phyloP scores from a whole-genome alignment of 805 yeast genomes.

The Yarrowia bubula region DNA sequence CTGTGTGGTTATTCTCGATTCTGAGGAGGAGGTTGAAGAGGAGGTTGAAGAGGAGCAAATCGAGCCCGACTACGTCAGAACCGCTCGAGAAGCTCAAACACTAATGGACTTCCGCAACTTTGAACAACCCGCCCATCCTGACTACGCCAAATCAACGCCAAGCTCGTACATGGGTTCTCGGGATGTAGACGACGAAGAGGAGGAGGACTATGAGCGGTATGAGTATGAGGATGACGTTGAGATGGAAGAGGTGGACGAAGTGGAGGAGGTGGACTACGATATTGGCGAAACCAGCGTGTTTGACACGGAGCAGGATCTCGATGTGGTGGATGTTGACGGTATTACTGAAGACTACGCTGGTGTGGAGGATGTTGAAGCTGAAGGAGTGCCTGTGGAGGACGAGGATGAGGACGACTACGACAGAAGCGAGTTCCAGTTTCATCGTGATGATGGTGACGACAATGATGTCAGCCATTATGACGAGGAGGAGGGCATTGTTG shows the following conservation, averaged over 20 bases:
- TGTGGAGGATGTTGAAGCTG: constrained; percentile 24
- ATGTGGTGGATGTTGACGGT: constrained; percentile 20
- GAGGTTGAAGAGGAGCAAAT: background rate
- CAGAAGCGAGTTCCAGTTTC: background rate
- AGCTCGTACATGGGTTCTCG: constrained; percentile 17
- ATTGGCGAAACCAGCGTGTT: constrained; percentile 14
- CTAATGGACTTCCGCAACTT: too few relatives aligned
- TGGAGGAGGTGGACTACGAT: constrained; percentile 16
- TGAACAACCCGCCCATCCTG: too few relatives aligned
- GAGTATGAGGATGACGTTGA: constrained; percentile 14
- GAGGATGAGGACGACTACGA: constrained; percentile 18
- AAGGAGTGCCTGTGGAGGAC: constrained; percentile 19
- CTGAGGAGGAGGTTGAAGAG: constrained; percentile 9
- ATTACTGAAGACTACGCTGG: constrained; percentile 15
- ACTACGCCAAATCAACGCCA: constrained; percentile 3
- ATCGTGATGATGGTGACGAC: background rate
- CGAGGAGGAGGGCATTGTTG: background rate
- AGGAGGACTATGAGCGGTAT: constrained; percentile 25
- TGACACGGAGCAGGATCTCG: constrained; percentile 20
- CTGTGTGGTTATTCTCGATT: background rate
- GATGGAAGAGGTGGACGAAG: background rate
- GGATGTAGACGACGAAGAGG: constrained; percentile 25
- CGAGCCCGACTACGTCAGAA: too few relatives aligned
- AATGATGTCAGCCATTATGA: background rate
- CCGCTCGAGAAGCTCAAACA: too few relatives aligned